phyloP scores from a whole-genome alignment of 2,329 filamentous ascomycete genomes.

The Fusarium sp. region DNA sequence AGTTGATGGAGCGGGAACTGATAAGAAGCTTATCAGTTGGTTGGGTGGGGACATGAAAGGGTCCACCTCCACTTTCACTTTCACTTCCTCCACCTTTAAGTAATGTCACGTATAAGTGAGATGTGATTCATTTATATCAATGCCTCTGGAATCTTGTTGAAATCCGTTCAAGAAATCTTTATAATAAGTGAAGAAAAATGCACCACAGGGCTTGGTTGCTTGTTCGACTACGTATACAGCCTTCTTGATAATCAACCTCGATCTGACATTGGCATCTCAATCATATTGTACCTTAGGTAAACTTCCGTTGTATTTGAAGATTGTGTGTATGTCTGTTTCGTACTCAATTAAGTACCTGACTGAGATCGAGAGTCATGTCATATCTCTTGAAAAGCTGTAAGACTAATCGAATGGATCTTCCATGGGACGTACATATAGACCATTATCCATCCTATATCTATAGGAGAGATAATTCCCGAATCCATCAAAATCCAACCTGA shows the following conservation, averaged over 20 bases:
- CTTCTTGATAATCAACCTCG: neutral
- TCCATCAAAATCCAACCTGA: neutral
- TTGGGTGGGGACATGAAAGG: neutral
- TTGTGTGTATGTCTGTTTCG: neutral
- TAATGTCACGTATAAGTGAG: neutral
- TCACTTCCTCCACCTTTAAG: neutral
- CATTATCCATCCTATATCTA: neutral
- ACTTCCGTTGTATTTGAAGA: neutral
- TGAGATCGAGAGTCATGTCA: neutral
- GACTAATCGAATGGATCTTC: neutral
- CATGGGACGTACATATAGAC: neutral
- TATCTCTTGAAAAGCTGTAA: neutral
- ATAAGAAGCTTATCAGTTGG: slow-evolving; percentile 41
- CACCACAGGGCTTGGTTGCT: neutral
- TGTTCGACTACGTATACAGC: neutral
- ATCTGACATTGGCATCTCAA: neutral
- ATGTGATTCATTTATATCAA: neutral
- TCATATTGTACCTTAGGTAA: neutral
- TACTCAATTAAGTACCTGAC: neutral
- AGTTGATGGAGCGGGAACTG: slow-evolving; percentile 29
- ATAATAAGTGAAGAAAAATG: neutral
- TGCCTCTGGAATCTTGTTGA: neutral
- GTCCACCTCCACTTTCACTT: slow-evolving; percentile 1
- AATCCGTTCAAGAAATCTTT: neutral
- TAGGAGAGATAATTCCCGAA: neutral